Evolutionary conservation across 2,329 filamentous ascomycete species (phyloP), one percentile per base, ranked within the genome.

Genomic region (Cyclaneusma minus): DNA sequence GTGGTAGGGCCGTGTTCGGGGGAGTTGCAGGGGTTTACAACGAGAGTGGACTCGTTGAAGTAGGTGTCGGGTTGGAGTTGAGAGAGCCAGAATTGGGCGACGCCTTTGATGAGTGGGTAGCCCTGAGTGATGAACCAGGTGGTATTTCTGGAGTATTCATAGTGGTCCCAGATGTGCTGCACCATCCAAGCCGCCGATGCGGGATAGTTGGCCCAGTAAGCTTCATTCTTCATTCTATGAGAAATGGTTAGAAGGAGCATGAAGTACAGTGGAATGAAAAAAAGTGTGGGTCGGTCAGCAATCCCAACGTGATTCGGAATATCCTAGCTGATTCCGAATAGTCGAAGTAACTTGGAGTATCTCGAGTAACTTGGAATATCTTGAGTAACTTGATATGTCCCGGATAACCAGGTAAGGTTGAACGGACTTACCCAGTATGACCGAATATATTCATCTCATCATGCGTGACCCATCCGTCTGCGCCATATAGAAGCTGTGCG

Each of bases 361-460:
- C n/a, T n/a, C n/a, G n/a, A n/a, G n/a, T n/a, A n/a, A n/a, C n/a
- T n/a, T n/a, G n/a, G n/a, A n/a, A n/a, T n/a, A n/a, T n/a, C n/a
- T n/a, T n/a, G n/a, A n/a, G n/a, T n/a, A n/a, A n/a, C n/a, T n/a
- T n/a, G n/a, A n/a, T n/a, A n/a, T 17, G 3, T 7, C 9, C 27
- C 8, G 21, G 15, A 12, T 18, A 11, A 18, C 7, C 6, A 15
- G 6, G 22, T 25, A n/a, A 28, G 12, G 15, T 16, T 7, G 14
- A 13, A 14, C 4, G 4, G 12, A 36, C 41, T 33, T 21, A 46
- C n/a, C 49, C 62, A 0, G 64, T 67, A 30, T 67, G 58, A 0
- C 66, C 67, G 35, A 67, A 71, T 3, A 66, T 61, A 35, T 72
- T 70, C 34, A 67, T 60, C 38, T 67, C 64, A 31, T 66, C 56